Percentiles rank a stretch among this genome's conserved stretches.
Evolutionary conservation across 2,329 filamentous ascomycete species (phyloP).

Genomic region (Neofusicoccum sp.): DNA sequence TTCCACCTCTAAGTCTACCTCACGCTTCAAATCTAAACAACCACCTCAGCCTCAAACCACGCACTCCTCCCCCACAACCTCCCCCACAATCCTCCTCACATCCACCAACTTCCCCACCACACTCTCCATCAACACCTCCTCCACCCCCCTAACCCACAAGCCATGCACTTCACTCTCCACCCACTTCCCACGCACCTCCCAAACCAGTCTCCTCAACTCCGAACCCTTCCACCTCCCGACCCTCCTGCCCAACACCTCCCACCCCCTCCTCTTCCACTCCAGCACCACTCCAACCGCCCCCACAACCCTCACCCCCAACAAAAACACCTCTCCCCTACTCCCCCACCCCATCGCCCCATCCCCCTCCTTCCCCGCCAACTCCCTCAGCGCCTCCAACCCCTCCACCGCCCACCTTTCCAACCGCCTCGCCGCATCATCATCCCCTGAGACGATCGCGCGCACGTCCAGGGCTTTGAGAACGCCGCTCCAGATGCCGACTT

Average conservation of each 20-base stretch:
- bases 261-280: slow-evolving; percentile 5
- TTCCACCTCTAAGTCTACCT: too few species aligned
- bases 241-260: slow-evolving; percentile 22
- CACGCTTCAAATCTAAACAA: too few species aligned
- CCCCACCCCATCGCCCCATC: slow-evolving; percentile 74
- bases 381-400: neutral
- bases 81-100: neutral
- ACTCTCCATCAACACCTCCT: slow-evolving; percentile 30
- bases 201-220: slow-evolving; percentile 29
- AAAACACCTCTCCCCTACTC: slow-evolving; percentile 66
- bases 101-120: slow-evolving; percentile 20
- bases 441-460: neutral
- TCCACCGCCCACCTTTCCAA: neutral
- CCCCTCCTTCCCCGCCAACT: slow-evolving; percentile 14
- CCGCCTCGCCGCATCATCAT: neutral
- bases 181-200: slow-evolving; percentile 26
- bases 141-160: slow-evolving; percentile 37
- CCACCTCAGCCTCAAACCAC: neutral
- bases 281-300: slow-evolving; percentile 40
- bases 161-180: slow-evolving; percentile 30
- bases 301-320: slow-evolving; percentile 51
- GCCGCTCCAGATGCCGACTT: slow-evolving; percentile 45
- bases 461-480: neutral
- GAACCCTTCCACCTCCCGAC: slow-evolving; percentile 22
- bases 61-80: neutral